These are phyloP conservation scores for Persicaria tinctoria DNA, from an alignment of 148 eudicot species.

Conservation along the genomic window DNA sequence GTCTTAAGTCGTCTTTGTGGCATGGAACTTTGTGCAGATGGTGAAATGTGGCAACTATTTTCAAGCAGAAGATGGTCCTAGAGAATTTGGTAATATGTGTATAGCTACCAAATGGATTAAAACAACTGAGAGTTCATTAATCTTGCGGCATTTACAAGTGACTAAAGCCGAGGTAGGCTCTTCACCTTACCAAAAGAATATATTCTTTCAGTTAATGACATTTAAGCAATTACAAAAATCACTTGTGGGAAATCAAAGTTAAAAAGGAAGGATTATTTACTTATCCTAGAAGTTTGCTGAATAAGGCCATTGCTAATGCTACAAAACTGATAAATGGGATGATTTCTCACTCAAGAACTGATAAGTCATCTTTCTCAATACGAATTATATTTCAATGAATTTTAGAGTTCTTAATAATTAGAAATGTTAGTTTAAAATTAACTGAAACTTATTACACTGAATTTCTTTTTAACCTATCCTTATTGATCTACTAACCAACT, in stretches of 20 bases:
- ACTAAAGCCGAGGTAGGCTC: constrained; percentile 58
- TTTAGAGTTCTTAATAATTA: background rate
- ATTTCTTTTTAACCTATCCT: background rate
- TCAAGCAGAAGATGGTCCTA: constrained; percentile 87
- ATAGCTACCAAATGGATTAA: constrained; percentile 51
- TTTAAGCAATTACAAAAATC: background rate
- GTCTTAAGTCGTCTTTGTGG: background rate
- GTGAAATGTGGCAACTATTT: constrained; percentile 91
- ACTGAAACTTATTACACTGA: background rate
- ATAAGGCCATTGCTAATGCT: background rate
- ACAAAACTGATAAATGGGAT: background rate
- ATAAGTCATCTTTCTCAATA: background rate
- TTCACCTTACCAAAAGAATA: background rate
- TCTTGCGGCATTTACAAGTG: constrained; percentile 69
- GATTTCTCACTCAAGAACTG: background rate
- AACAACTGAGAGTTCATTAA: constrained; percentile 55
- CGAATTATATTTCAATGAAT: background rate
- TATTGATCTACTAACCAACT: background rate
- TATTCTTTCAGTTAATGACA: background rate
- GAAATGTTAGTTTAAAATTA: background rate
- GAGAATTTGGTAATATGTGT: constrained; percentile 73
- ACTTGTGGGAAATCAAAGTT: background rate
- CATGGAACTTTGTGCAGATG: constrained; percentile 36
- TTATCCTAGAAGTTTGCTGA: background rate
- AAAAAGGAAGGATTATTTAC: background rate